Percentiles rank a stretch among this genome's conserved stretches.
Evolutionary conservation across 202 grass and related monocot species (phyloP).

Genomic region (Carex sylvatica): DNA sequence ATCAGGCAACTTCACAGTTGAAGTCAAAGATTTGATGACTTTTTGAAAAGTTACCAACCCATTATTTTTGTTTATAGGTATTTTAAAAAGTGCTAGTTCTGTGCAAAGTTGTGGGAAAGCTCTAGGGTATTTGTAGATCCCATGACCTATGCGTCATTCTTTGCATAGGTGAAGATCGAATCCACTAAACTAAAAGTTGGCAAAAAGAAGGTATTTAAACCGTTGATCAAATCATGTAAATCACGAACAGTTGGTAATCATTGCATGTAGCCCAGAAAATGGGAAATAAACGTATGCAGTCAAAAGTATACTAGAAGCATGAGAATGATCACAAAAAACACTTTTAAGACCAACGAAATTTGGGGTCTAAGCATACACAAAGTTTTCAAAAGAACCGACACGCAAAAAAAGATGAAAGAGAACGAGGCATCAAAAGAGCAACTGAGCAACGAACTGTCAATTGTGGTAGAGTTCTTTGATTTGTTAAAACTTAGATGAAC

Average conservation of each 20-base stretch:
- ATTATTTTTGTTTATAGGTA: background rate
- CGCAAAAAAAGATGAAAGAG: background rate
- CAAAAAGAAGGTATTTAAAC: background rate
- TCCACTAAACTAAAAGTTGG: background rate
- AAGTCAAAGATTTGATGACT: background rate
- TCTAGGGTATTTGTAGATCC: background rate
- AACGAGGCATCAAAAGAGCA: background rate
- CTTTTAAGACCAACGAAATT: background rate
- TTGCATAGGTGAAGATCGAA: background rate
- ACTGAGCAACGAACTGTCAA: background rate
- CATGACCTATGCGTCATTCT: background rate
- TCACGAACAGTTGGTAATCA: background rate
- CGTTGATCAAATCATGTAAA: background rate
- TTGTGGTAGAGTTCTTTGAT: background rate
- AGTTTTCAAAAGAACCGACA: background rate
- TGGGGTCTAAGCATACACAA: background rate
- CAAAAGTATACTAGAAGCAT: constrained; percentile 9
- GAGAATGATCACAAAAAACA: background rate
- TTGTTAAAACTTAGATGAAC: background rate
- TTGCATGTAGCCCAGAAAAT: background rate
- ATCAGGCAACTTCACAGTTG: background rate
- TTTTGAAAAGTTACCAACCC: background rate
- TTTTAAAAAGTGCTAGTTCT: background rate
- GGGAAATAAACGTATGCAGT: background rate
- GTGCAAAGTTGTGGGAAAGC: constrained; percentile 25